phyloP scores from a whole-genome alignment of 2,329 filamentous ascomycete genomes.

The Cladosporium phlei region DNA sequence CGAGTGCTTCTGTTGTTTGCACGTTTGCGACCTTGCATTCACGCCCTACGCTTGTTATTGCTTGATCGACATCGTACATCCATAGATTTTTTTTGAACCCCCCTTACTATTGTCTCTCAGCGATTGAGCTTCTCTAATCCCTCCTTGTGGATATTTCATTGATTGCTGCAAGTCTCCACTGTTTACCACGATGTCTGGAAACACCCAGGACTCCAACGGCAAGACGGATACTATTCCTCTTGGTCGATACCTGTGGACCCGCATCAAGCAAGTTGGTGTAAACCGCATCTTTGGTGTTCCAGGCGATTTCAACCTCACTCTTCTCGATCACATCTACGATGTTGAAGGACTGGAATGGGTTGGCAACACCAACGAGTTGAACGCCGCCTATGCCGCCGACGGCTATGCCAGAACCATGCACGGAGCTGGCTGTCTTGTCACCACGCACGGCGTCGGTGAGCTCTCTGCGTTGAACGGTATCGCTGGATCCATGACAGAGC shows the following conservation, averaged over 20 bases:
- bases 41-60: background rate
- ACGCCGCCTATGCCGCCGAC: slow-evolving; percentile 54
- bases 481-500: slow-evolving; percentile 41
- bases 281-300: slow-evolving; percentile 42
- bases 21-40: background rate
- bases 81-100: no score
- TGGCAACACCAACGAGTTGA: slow-evolving; percentile 56
- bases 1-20: slow-evolving; percentile 1
- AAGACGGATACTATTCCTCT: slow-evolving; percentile 33
- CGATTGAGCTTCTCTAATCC: no score
- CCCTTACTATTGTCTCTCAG: no score
- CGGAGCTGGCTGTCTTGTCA: slow-evolving; percentile 47
- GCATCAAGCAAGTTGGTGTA: slow-evolving; percentile 38
- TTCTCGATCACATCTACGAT: slow-evolving; percentile 41
- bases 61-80: background rate
- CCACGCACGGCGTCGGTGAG: slow-evolving; percentile 58
- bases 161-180: no score
- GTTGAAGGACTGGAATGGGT: slow-evolving; percentile 40
- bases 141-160: background rate
- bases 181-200: no score
- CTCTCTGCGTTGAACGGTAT: slow-evolving; percentile 43
- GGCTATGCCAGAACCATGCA: slow-evolving; percentile 55
- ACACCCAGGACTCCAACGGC: no score
- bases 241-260: slow-evolving; percentile 40
- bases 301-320: slow-evolving; percentile 44